Conservation (phyloP, 2,329 filamentous ascomycete species). For the Macrophomina tecta region DNA sequence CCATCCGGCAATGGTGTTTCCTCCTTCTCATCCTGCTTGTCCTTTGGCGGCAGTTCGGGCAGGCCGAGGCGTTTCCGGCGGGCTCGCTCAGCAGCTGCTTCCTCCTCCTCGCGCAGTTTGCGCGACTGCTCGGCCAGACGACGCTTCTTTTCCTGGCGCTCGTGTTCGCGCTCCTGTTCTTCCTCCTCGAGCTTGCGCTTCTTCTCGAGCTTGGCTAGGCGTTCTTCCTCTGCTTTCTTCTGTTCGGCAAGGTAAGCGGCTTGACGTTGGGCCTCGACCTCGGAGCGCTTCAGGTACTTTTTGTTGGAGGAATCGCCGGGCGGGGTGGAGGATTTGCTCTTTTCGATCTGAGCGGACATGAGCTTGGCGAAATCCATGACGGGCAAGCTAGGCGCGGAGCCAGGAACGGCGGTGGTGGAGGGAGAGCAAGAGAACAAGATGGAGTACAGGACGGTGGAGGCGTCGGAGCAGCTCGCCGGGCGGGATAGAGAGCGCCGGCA, state of each 20-base stretch:
- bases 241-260: conserved; percentile 84
- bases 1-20: conserved; percentile 47
- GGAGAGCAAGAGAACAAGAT: not conserved
- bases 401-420: not conserved
- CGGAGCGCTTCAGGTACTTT: conserved; percentile 85
- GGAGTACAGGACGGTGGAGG: not conserved
- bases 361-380: conserved; percentile 93
- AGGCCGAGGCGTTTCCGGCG: conserved; percentile 79
- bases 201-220: conserved; percentile 70
- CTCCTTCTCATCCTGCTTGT: conserved; percentile 53
- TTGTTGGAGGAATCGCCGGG: conserved; percentile 42
- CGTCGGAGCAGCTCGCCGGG: not conserved
- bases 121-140: conserved; percentile 82
- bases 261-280: conserved; percentile 81
- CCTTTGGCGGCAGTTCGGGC: conserved; percentile 68
- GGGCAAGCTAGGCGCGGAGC: not conserved
- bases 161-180: conserved; percentile 69
- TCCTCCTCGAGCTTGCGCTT: conserved; percentile 94
- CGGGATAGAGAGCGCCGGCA: not conserved
- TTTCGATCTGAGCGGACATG: conserved; percentile 91
- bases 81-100: conserved; percentile 73
- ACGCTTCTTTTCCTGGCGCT: conserved; percentile 81
- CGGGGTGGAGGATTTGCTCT: conserved; percentile 64
- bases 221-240: conserved; percentile 72
- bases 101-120: conserved; percentile 71